Evolutionary conservation across 495 filamentous ascomycete species (phyloP), one percentile per base, ranked within the genome.

Genomic region (Evernia prunastri): DNA sequence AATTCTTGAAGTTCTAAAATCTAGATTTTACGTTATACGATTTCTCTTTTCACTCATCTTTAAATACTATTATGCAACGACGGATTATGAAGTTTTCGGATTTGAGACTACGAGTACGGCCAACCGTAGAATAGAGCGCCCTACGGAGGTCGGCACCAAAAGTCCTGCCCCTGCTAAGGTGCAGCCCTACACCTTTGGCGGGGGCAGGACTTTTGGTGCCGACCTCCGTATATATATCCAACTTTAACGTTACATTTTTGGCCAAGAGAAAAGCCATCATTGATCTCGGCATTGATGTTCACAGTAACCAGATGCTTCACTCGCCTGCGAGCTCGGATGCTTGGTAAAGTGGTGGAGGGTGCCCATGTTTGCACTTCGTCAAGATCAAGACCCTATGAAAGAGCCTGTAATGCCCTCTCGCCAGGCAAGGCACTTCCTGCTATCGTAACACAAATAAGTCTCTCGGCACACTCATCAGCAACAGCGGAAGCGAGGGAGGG

Each of bases 291-390:
- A 54, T 62, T 37, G 39, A 39, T 18, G 18, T 35, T 40, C 31
- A 66, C 62, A 59, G 53, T 42, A 25, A 36, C 42, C 36, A 62
- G 47, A 53, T 58, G 39, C n/a, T 33, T 61, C 59, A 40, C 33
- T 25, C 64, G 42, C 59, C 51, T 29, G 1, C 64, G 39, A 36
- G 31, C 18, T 58, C 51, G 51, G 18, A 39, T 61, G 5, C 40
- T 27, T 40, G 59, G 59, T 47, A 12, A 29, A 56, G 3, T 66
- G 7, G 37, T 58, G 9, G 42, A 66, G 31, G 29, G 59, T 25
- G 36, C 27, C 11, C 54, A 31, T 23, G 40, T 65, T 29, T 39
- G 63, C 36, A 37, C n/a, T 60, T 43, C 29, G 42, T 36, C 58
- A 54, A 45, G 43, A 60, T 47, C 57, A 56, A 56, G 35, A 47